These are phyloP conservation scores for Backusella mclennaniae DNA, from an alignment of 192 early-diverging fungal genomes.

Conservation along the genomic window DNA sequence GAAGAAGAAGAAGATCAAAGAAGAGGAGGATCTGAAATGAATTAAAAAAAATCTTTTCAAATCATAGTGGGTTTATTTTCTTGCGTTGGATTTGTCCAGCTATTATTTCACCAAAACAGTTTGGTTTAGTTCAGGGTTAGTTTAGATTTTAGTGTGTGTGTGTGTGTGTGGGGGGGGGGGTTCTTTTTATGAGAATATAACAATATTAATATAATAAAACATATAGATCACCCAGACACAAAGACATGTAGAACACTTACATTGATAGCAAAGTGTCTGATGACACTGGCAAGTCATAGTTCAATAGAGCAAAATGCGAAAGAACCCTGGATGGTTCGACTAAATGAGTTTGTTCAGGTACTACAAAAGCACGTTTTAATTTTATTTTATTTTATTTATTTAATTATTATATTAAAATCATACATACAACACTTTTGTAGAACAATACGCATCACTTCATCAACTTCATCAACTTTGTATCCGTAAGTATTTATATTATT, in stretches of 20 bases:
- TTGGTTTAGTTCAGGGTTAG: conserved; percentile 61
- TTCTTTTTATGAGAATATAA: background rate
- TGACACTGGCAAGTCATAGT: conserved; percentile 63
- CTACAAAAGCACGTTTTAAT: background rate
- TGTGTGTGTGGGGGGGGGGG: no score
- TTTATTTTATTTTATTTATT: background rate
- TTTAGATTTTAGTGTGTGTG: no score
- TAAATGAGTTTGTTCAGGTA: conserved; percentile 61
- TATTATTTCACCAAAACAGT: conserved; percentile 66
- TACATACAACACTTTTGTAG: conserved; percentile 23
- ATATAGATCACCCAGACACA: conserved; percentile 53
- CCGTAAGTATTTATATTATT: conserved; percentile 32
- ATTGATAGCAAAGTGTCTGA: conserved; percentile 70
- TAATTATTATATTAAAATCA: background rate
- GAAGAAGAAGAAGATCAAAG: background rate
- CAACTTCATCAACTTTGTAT: conserved; percentile 61
- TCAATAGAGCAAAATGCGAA: conserved; percentile 56
- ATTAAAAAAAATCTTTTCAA: background rate
- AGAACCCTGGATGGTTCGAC: conserved; percentile 67
- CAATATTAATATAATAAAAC: background rate
- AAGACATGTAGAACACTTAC: conserved; percentile 61
- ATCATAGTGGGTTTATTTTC: conserved; percentile 67
- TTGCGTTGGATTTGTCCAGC: conserved; percentile 70
- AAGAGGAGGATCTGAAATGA: background rate
- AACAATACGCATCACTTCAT: conserved; percentile 57